phyloP scores from a whole-genome alignment of 805 yeast species.

The Henningerozyma blattae region DNA sequence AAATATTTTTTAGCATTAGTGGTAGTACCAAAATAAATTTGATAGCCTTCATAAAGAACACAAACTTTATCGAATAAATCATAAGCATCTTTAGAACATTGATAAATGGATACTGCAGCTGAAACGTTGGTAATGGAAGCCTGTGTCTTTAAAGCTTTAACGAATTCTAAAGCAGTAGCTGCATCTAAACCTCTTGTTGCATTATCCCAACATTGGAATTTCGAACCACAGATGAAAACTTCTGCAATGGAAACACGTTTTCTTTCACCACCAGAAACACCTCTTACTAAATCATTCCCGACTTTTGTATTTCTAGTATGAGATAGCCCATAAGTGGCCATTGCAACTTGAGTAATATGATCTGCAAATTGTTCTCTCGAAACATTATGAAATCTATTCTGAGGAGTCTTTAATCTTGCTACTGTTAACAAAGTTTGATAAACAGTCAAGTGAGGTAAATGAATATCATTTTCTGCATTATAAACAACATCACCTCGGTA shows the following conservation, averaged over 20 bases:
- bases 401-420: conserved; percentile 43
- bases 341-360: conserved; percentile 37
- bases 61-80: conserved; percentile 9
- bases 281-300: conserved; percentile 53
- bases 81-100: conserved; percentile 27
- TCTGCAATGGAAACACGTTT: conserved; percentile 79
- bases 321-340: conserved; percentile 39
- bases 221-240: conserved; percentile 52
- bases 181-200: conserved; percentile 81
- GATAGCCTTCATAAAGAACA: conserved; percentile 47
- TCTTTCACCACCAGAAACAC: conserved; percentile 80
- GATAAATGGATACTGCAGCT: conserved; percentile 58
- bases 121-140: conserved; percentile 41
- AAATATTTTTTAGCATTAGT: conserved; percentile 44
- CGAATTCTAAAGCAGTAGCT: conserved; percentile 69
- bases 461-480: conserved; percentile 51
- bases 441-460: conserved; percentile 53
- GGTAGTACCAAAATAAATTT: conserved; percentile 54
- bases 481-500: conserved; percentile 55
- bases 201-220: conserved; percentile 65
- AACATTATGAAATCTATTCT: conserved; percentile 41
- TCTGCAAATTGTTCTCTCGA: conserved; percentile 36
- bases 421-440: conserved; percentile 46
- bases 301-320: conserved; percentile 56
- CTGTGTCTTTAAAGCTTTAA: conserved; percentile 52